Conservation (phyloP, 2,329 filamentous ascomycete genomes). For the Dactylellina parvicollis region DNA sequence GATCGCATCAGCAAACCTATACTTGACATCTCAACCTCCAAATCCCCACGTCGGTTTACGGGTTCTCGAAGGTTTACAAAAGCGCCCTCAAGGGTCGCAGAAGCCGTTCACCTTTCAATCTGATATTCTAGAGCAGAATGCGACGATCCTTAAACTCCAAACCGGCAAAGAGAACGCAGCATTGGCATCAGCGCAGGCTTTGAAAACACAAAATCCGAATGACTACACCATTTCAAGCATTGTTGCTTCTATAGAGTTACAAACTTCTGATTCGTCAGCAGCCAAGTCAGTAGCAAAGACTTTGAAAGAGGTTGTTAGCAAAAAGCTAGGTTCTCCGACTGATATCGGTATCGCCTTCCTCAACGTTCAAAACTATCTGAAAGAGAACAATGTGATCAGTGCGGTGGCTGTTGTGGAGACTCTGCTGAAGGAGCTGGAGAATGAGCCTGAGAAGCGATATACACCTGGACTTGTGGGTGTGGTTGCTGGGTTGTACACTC, state of each 20-base stretch:
- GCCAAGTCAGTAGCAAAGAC: slow-evolving; percentile 76
- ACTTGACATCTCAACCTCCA: slow-evolving; percentile 63
- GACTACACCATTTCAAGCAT: slow-evolving; percentile 44
- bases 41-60: slow-evolving; percentile 78
- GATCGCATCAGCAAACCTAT: slow-evolving; percentile 70
- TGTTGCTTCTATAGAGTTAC: slow-evolving; percentile 31
- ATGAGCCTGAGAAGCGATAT: slow-evolving; percentile 52
- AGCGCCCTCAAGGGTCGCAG: slow-evolving; percentile 62
- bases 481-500: slow-evolving; percentile 79
- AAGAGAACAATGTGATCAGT: slow-evolving; percentile 55
- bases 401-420: slow-evolving; percentile 55
- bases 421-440: slow-evolving; percentile 61
- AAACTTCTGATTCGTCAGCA: slow-evolving; percentile 66
- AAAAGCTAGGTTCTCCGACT: slow-evolving; percentile 31
- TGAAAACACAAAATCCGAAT: slow-evolving; percentile 28
- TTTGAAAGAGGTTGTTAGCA: slow-evolving; percentile 41
- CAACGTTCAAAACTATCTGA: slow-evolving; percentile 56
- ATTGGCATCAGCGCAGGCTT: slow-evolving; percentile 9
- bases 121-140: slow-evolving; percentile 71
- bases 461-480: slow-evolving; percentile 85
- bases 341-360: slow-evolving; percentile 57
- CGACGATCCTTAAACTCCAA: slow-evolving; percentile 72
- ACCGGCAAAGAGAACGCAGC: slow-evolving; percentile 74
- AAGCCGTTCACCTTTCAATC: slow-evolving; percentile 78
- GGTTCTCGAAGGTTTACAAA: slow-evolving; percentile 65